A percentile compares a stretch with the other conserved stretches of the same genome.
These are phyloP conservation scores for Dactylellina sp. DNA, from an alignment of 2,329 filamentous ascomycete genomes.

Conservation along the genomic window DNA sequence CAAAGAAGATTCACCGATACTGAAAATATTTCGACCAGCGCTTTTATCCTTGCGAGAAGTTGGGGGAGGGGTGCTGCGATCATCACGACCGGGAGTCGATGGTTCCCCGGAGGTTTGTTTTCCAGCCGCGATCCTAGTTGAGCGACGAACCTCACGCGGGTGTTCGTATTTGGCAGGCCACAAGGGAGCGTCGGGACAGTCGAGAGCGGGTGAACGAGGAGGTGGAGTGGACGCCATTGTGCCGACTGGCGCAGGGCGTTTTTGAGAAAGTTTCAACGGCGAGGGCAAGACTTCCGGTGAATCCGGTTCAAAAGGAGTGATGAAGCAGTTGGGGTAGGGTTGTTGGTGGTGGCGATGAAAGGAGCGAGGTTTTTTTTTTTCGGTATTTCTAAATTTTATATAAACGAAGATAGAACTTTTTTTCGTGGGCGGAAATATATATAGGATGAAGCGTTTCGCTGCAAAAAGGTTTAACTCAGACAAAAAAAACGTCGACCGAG, in stretches of 20 bases:
- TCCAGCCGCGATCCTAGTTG: conserved; percentile 42
- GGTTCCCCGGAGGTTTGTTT: conserved; percentile 37
- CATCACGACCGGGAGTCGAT: conserved; percentile 38
- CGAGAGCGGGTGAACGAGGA: conserved; percentile 20
- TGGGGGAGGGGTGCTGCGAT: conserved; percentile 46
- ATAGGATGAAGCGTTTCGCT: neutral
- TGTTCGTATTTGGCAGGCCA: conserved; percentile 53
- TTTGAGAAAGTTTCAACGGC: neutral
- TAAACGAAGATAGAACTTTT: neutral
- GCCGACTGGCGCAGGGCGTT: conserved; percentile 31
- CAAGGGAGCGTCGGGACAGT: conserved; percentile 42
- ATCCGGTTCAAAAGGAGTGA: conserved; percentile 8
- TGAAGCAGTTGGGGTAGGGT: conserved; percentile 4
- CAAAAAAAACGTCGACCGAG: neutral
- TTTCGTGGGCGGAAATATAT: conserved; percentile 8
- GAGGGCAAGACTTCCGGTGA: neutral
- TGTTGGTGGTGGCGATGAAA: conserved; percentile 21
- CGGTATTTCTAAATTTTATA: no score
- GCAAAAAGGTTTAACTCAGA: conserved; percentile 1
- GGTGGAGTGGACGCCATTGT: conserved; percentile 51
- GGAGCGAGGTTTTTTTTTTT: conserved; percentile 9
- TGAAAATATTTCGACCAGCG: conserved; percentile 26
- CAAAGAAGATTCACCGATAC: neutral
- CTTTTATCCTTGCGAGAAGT: conserved; percentile 42
- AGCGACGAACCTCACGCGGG: conserved; percentile 48